Conservation (phyloP, 176 grass and related monocot genomes). For the Phragmites australis region DNA sequence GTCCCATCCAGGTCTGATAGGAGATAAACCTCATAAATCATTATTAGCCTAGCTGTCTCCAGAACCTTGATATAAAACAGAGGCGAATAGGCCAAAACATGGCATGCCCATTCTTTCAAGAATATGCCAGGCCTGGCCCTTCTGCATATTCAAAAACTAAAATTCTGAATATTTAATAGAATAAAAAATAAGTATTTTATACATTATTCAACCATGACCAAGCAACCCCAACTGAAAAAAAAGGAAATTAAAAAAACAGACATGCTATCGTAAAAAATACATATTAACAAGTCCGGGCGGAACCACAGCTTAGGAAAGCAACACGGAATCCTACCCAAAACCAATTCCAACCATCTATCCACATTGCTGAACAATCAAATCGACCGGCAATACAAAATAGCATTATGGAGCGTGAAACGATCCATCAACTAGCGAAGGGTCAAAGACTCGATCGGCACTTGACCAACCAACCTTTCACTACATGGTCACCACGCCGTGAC, state of each 20-base stretch:
- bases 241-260: neutral
- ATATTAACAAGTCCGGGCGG: conserved; percentile 6
- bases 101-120: conserved; percentile 20
- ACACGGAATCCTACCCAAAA: neutral
- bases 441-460: conserved; percentile 23
- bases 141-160: conserved; percentile 3
- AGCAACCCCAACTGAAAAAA: neutral
- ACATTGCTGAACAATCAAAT: conserved; percentile 28
- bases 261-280: neutral
- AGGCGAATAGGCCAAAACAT: conserved; percentile 2
- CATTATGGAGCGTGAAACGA: conserved; percentile 14
- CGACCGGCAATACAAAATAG: neutral
- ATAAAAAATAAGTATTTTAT: neutral
- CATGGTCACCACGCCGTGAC: conserved; percentile 8
- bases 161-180: neutral
- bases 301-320: conserved; percentile 26
- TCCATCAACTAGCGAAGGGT: conserved; percentile 13
- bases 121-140: conserved; percentile 6
- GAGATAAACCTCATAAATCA: conserved; percentile 6
- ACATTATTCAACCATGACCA: conserved; percentile 1
- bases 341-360: conserved; percentile 1
- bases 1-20: conserved; percentile 8
- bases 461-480: conserved; percentile 22
- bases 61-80: neutral
- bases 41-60: conserved; percentile 30